A percentile compares a stretch with the other conserved stretches of the same genome.
These are phyloP conservation scores for rapeseed (Brassica napus) DNA, from an alignment of 345 rosid species.

Conservation along the genomic window DNA sequence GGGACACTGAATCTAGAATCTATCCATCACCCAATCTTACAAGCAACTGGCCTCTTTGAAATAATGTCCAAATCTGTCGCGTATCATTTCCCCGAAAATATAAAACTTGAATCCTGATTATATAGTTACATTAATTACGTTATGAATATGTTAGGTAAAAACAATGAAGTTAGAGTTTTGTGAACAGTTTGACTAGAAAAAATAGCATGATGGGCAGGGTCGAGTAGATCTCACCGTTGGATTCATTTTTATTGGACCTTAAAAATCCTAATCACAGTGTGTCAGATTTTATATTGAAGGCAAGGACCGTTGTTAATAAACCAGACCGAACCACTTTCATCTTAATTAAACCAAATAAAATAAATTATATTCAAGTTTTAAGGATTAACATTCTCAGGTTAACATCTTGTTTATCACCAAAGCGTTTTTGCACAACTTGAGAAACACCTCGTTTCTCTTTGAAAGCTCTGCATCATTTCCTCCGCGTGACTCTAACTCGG, in stretches of 20 bases:
- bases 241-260: slow-evolving; percentile 16
- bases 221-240: slow-evolving; percentile 28
- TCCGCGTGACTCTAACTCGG: slow-evolving; percentile 23
- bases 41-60: slow-evolving; percentile 39
- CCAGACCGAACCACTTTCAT: not conserved
- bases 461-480: slow-evolving; percentile 27
- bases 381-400: not conserved
- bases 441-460: slow-evolving; percentile 36
- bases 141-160: slow-evolving; percentile 27
- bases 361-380: not conserved
- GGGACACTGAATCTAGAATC: slow-evolving; percentile 40
- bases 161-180: slow-evolving; percentile 23
- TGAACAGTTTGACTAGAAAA: slow-evolving; percentile 6
- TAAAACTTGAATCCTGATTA: not conserved
- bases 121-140: not conserved
- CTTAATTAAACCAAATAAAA: not conserved
- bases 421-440: slow-evolving; percentile 45
- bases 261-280: no score
- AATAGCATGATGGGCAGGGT: not conserved
- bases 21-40: slow-evolving; percentile 35
- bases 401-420: slow-evolving; percentile 39
- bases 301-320: not conserved
- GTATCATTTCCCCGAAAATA: slow-evolving; percentile 16
- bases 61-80: slow-evolving; percentile 40
- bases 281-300: not conserved